Base-by-base conservation (phyloP, 371 early-diverging fungal genomes). In the Mortierella polycephala region DNA sequence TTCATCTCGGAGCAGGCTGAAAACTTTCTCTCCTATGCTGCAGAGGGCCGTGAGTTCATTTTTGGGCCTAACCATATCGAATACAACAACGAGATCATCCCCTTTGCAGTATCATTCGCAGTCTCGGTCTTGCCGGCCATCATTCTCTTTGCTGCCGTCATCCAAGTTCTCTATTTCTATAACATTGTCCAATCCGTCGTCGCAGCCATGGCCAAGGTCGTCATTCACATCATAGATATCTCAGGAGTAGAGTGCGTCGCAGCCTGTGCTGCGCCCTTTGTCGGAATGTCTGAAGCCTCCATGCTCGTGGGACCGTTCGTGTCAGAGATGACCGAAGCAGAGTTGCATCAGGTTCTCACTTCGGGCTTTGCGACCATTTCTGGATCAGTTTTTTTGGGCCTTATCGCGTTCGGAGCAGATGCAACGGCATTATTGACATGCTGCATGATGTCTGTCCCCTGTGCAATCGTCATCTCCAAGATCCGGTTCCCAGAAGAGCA, bases 381-480 rank as follows among this genome's bases (percentile, higher is more conserved):
- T n/a, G 96, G 96, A 12, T 93, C 94, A 6, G 92, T 93, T 12
- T 75, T 95, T 21, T 85, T 90, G 55, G 92, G 87, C 21, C 91
- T 91, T 64, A 85, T 91, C 67, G 71, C 85, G 2, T 81, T 93
- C 83, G 91, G 91, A 50, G 88, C 90, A 2, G 83, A 87, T 51
- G 84, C 91, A 13, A 81, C 87, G 40, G 85, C 88, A 46, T 69
- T 93, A 20, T 83, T 93, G 69, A 94, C 96, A 1, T 88, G 94
- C 0, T 95, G 95, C 76, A 85, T 95, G 86, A 95, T 95, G 96
- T 96, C 96, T 12, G 90, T 95, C 50, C 96, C 96, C 4, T 91
- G 94, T 75, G 90, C 94, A 0, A 81, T 96, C 45, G 89, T 93
- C 37, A 85, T 96, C 40, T 92, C 94, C 84, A 95, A 95, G 85